Percentiles rank a stretch among this genome's conserved stretches.
Evolutionary conservation across 1,139 yeast species (phyloP).

Genomic region (Suhomyces choctaworum): DNA sequence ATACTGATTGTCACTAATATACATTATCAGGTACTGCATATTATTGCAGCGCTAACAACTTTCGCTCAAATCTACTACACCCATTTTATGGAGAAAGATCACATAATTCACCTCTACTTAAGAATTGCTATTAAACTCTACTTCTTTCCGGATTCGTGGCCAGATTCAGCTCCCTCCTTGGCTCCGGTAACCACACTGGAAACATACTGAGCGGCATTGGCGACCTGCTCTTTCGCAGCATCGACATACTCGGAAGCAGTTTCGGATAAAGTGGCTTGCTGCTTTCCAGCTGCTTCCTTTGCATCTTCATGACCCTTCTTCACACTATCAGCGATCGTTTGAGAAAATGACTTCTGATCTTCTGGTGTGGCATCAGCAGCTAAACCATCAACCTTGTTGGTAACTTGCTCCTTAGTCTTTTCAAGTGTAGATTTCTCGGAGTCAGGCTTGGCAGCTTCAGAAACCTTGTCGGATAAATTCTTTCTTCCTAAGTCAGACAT

Average conservation of each 20-base stretch:
- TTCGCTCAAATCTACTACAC: too few relatives aligned
- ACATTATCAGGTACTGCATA: too few relatives aligned
- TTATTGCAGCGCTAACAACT: too few relatives aligned
- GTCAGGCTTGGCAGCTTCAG: slow-evolving; percentile 73
- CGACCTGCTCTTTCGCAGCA: slow-evolving; percentile 59
- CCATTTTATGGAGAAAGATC: too few relatives aligned
- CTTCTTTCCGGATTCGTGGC: slow-evolving; percentile 39
- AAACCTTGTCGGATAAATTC: slow-evolving; percentile 63
- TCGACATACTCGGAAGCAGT: slow-evolving; percentile 63
- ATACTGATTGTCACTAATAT: too few relatives aligned
- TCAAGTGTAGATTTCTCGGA: slow-evolving; percentile 63
- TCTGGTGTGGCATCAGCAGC: slow-evolving; percentile 65
- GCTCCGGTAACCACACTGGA: slow-evolving; percentile 62
- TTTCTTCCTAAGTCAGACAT: slow-evolving; percentile 86
- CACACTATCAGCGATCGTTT: slow-evolving; percentile 57
- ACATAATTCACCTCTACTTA: background rate
- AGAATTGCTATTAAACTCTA: slow-evolving; percentile 9
- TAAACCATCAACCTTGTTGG: slow-evolving; percentile 63
- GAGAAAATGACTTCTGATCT: slow-evolving; percentile 64
- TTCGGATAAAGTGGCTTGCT: slow-evolving; percentile 46
- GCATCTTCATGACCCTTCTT: slow-evolving; percentile 48
- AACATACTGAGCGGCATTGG: slow-evolving; percentile 63
- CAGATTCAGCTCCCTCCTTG: slow-evolving; percentile 53
- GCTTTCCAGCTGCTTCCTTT: slow-evolving; percentile 23
- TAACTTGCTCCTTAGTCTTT: slow-evolving; percentile 69